These are phyloP conservation scores for Colletotrichum musicola DNA, from an alignment of 2,329 filamentous ascomycete species.

Conservation along the genomic window DNA sequence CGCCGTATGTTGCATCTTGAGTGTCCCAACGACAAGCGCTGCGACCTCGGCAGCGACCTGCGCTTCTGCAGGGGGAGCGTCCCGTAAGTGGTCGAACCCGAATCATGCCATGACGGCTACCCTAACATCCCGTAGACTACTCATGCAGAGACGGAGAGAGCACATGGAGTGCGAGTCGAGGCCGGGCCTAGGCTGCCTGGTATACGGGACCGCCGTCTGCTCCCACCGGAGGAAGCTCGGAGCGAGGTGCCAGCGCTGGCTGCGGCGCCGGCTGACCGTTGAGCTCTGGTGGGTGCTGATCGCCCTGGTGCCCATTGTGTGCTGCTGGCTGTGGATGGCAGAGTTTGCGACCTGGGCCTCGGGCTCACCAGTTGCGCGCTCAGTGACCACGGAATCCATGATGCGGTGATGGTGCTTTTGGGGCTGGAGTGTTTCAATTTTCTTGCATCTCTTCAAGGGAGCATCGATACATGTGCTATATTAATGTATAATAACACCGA, in stretches of 20 bases:
- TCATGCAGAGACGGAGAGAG: slow-evolving; percentile 71
- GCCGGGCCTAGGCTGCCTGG: slow-evolving; percentile 67
- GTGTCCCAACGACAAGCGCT: slow-evolving; percentile 70
- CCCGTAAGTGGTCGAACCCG: no score
- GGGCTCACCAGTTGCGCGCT: not conserved
- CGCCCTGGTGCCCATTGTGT: slow-evolving; percentile 54
- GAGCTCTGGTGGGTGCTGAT: slow-evolving; percentile 64
- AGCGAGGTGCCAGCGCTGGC: slow-evolving; percentile 62
- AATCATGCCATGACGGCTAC: no score
- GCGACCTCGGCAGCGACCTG: slow-evolving; percentile 70
- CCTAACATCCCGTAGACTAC: slow-evolving; percentile 53
- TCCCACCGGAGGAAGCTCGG: slow-evolving; percentile 55
- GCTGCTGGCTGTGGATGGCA: slow-evolving; percentile 54
- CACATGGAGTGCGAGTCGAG: slow-evolving; percentile 72
- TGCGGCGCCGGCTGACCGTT: slow-evolving; percentile 58
- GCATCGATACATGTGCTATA: no score
- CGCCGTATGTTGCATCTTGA: slow-evolving; percentile 73
- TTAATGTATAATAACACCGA: no score
- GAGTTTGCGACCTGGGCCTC: slow-evolving; percentile 28
- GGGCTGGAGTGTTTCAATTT: no score
- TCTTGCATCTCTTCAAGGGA: no score
- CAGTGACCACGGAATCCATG: not conserved
- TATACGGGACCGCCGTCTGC: slow-evolving; percentile 64
- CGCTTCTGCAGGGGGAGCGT: slow-evolving; percentile 72
- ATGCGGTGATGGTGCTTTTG: not conserved